Percentiles rank a stretch among this genome's conserved stretches.
Evolutionary conservation across 139 green algal species (phyloP).

Genomic region (Raphidocelis subcapitata): DNA sequence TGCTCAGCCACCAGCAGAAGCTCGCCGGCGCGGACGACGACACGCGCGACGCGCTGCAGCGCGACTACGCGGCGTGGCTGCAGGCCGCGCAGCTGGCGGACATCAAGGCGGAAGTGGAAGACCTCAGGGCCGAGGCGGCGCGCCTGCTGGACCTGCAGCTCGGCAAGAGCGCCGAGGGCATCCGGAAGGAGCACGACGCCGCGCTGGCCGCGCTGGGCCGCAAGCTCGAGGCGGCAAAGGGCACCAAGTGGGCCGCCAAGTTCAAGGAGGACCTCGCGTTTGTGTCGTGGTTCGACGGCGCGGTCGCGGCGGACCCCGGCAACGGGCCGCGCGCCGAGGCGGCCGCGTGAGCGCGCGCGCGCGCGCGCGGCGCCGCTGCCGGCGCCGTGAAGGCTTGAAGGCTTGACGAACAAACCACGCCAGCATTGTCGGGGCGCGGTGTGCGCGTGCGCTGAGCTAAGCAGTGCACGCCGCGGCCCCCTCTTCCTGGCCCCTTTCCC

Average conservation of each 20-base stretch:
- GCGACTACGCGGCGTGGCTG: slow-evolving; percentile 32
- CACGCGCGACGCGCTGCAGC: slow-evolving; percentile 21
- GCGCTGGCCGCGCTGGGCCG: slow-evolving; percentile 29
- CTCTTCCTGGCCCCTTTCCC: too few species aligned
- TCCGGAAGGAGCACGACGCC: slow-evolving; percentile 32
- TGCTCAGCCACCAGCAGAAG: slow-evolving; percentile 30
- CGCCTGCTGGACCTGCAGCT: slow-evolving; percentile 55
- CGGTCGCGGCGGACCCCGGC: slow-evolving; percentile 37
- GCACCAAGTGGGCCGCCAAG: slow-evolving; percentile 34
- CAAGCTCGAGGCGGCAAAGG: slow-evolving; percentile 46
- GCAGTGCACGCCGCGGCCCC: too few species aligned
- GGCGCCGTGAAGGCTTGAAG: slow-evolving; percentile 17
- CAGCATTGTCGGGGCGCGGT: too few species aligned
- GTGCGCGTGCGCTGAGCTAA: too few species aligned
- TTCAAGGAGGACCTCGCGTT: slow-evolving; percentile 45
- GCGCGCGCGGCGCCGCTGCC: not conserved
- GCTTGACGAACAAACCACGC: too few species aligned
- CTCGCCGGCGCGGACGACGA: slow-evolving; percentile 14
- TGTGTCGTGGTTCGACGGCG: slow-evolving; percentile 42
- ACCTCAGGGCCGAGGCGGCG: slow-evolving; percentile 38
- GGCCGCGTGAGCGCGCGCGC: slow-evolving; percentile 8
- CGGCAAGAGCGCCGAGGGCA: slow-evolving; percentile 44
- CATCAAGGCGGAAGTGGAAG: slow-evolving; percentile 33
- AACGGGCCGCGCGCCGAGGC: slow-evolving; percentile 36
- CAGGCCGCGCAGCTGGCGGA: slow-evolving; percentile 33